These are phyloP conservation scores for Melocanna baccifera DNA, from an alignment of 176 grass and related monocot species.

Conservation along the genomic window DNA sequence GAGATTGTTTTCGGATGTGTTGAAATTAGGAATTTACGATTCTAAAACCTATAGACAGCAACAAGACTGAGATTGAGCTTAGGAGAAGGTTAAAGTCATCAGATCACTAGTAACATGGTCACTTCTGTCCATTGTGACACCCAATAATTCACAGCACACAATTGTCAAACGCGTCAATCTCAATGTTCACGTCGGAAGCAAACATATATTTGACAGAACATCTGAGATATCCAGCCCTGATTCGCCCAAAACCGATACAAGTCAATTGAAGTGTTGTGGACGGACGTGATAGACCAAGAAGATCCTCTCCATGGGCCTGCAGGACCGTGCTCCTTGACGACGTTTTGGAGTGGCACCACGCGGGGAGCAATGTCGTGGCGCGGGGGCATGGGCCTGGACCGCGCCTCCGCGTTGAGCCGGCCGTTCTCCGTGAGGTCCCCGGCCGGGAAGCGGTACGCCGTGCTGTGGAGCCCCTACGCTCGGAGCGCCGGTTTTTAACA, in stretches of 20 bases:
- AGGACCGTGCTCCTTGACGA: slow-evolving; percentile 42
- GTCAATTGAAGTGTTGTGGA: no score
- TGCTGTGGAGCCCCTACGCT: no score
- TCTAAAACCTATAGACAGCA: background rate
- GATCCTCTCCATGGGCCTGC: background rate
- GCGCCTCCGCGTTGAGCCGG: slow-evolving; percentile 46
- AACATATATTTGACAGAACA: background rate
- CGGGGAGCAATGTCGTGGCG: slow-evolving; percentile 54
- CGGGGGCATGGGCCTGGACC: slow-evolving; percentile 51
- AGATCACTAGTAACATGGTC: background rate
- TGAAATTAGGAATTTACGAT: background rate
- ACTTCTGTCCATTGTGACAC: background rate
- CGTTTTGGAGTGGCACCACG: slow-evolving; percentile 26
- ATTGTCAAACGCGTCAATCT: background rate
- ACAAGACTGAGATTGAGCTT: background rate
- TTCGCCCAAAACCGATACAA: no score
- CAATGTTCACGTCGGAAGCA: background rate
- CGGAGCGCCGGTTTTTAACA: no score
- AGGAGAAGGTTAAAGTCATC: background rate
- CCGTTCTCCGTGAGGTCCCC: slow-evolving; percentile 51
- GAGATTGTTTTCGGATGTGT: background rate
- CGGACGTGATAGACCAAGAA: no score
- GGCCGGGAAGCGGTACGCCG: background rate
- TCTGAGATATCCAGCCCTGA: no score
- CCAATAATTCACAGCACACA: background rate